Base-by-base conservation (phyloP, 805 yeast species). In the Wickerhamomyces xylosicus region DNA sequence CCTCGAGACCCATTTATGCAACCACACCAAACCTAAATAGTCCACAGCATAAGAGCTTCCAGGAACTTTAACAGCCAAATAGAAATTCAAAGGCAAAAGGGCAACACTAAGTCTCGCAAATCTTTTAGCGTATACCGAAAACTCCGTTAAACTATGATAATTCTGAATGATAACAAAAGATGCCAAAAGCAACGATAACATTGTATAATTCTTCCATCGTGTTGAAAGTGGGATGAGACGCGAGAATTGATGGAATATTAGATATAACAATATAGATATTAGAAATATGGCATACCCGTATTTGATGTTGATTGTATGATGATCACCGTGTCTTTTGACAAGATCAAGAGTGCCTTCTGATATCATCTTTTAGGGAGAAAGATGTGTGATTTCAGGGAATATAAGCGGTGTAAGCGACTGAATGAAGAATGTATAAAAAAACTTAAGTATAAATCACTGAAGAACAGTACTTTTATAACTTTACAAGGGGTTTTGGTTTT, bases 1-100 rank as follows among this genome's bases (percentile, higher is more conserved):
- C 42, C 90, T 61, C 4, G 87, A 77, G 1, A 79, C 46, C 89
- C 90, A 81, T 49, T 79, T 80, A 53, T 83, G 94, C 8, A 82
- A 48, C 16, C 64, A 64, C 11, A 83, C 50, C 13, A 73, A 58
- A 38, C 72, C 74, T 42, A 79, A 54, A 49, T 83, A 83, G 38
- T 70, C 49, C 52, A 54, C 71, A 39, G 60, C 51, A 5, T 16
- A 9, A 31, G 15, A 22, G 13, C 11, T 14, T 31, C 70, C 69
- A n/a, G 68, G 59, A 2, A 86, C 85, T 40, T 79, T 63, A 13
- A 79, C 48, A 2, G 73, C 74, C 15, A 81, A 49, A 31, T 72
- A 64, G 3, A 80, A 58, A 46, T 74, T 74, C 27, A 82, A 56
- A 0, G 86, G 80, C 2, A 77, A 54, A 35, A 83, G 56, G 2